phyloP scores from a whole-genome alignment of 2,329 filamentous ascomycete species.

The Beauveria scarabaeidicola region DNA sequence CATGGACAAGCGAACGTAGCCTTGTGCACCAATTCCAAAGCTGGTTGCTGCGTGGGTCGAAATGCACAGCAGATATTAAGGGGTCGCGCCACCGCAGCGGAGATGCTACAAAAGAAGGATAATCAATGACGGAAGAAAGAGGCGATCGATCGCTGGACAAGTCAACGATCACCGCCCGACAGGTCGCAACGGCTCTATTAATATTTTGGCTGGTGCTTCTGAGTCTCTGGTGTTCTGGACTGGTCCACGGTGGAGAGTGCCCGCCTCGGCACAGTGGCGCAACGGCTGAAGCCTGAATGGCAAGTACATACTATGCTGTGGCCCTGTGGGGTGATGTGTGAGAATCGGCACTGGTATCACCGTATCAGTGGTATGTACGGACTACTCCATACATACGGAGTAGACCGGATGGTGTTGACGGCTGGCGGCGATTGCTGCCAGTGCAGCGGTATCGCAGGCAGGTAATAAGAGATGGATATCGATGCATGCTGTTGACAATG shows the following conservation, averaged over 20 bases:
- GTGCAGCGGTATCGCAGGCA: neutral
- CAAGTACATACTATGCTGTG: too few species aligned
- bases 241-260: slow-evolving; percentile 7
- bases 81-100: neutral
- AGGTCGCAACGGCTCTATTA: too few species aligned
- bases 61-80: neutral
- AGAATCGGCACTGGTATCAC: too few species aligned
- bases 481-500: neutral
- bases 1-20: neutral
- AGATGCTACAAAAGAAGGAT: too few species aligned
- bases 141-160: neutral
- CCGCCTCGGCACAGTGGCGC: slow-evolving; percentile 1
- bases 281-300: neutral
- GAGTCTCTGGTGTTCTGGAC: slow-evolving; percentile 9
- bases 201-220: neutral
- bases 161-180: neutral
- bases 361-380: too few species aligned
- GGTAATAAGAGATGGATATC: too few species aligned
- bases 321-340: neutral
- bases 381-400: too few species aligned
- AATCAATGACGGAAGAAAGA: too few species aligned
- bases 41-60: neutral
- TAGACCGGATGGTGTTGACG: neutral
- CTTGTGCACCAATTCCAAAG: neutral
- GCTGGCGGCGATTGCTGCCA: neutral